phyloP scores from a whole-genome alignment of 495 filamentous ascomycete species.

The Penicillium flavigenum region DNA sequence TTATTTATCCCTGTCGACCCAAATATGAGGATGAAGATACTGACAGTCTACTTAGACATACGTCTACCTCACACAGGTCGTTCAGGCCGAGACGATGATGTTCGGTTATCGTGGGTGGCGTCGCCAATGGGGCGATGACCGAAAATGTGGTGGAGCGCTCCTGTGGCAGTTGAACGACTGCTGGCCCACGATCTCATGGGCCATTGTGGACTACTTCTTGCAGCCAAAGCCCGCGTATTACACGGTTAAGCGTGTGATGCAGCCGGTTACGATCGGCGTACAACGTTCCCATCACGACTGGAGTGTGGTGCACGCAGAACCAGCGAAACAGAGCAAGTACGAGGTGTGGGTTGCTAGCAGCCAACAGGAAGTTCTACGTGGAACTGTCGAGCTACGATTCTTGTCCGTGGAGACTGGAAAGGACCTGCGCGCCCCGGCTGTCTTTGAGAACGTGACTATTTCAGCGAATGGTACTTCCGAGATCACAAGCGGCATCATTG shows the following conservation, averaged over 20 bases:
- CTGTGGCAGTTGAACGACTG: constrained; percentile 98
- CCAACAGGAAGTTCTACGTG: constrained; percentile 51
- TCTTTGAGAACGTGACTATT: constrained; percentile 55
- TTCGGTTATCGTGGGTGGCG: constrained; percentile 91
- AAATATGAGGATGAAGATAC: not conserved
- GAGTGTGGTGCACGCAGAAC: constrained; percentile 62
- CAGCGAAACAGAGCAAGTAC: constrained; percentile 54
- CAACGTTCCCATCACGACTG: constrained; percentile 64
- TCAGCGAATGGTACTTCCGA: constrained; percentile 74
- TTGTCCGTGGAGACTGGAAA: constrained; percentile 72
- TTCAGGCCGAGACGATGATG: constrained; percentile 86
- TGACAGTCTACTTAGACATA: constrained; percentile 56
- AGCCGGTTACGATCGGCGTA: constrained; percentile 70
- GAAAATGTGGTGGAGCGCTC: constrained; percentile 80
- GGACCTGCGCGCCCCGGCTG: constrained; percentile 54
- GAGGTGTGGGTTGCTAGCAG: constrained; percentile 82
- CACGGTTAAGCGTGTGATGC: constrained; percentile 77
- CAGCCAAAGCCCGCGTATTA: constrained; percentile 86
- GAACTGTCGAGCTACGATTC: constrained; percentile 65
- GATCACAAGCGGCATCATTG: constrained; percentile 63
- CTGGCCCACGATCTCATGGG: constrained; percentile 90
- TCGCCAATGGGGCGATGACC: constrained; percentile 80
- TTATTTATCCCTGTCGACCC: not conserved
- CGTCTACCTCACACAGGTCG: constrained; percentile 85
- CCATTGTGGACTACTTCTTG: constrained; percentile 83